phyloP scores from a whole-genome alignment of 2,329 filamentous ascomycete species.

The Fusarium algeriense region DNA sequence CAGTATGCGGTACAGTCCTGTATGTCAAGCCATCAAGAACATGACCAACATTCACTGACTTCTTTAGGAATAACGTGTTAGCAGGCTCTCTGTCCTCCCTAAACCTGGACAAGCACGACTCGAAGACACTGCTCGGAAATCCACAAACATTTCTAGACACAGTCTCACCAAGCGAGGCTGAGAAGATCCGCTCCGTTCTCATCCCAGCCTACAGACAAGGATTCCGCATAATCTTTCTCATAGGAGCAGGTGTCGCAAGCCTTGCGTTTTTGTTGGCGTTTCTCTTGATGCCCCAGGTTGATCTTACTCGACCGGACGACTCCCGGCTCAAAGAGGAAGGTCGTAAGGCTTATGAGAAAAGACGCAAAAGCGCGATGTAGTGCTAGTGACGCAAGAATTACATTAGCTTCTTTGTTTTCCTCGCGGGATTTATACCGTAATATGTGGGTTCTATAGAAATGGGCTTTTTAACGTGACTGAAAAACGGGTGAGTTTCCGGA shows the following conservation, averaged over 20 bases:
- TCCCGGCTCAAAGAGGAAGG: slow-evolving; percentile 54
- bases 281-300: slow-evolving; percentile 56
- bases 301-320: slow-evolving; percentile 54
- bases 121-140: slow-evolving; percentile 50
- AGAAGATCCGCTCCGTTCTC: slow-evolving; percentile 48
- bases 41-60: background rate
- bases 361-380: background rate
- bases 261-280: slow-evolving; percentile 54
- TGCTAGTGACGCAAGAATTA: background rate
- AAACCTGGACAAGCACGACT: slow-evolving; percentile 34
- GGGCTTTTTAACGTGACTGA: background rate
- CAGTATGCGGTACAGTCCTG: slow-evolving; percentile 56
- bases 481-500: no score
- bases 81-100: slow-evolving; percentile 47
- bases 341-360: slow-evolving; percentile 37
- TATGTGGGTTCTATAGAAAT: background rate
- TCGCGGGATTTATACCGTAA: background rate
- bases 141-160: slow-evolving; percentile 51
- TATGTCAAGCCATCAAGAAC: slow-evolving; percentile 29
- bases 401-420: background rate
- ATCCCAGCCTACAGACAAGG: slow-evolving; percentile 53
- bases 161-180: slow-evolving; percentile 48
- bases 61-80: slow-evolving; percentile 54
- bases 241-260: slow-evolving; percentile 53
- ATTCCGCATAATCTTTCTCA: slow-evolving; percentile 56